These are phyloP conservation scores for Cryphonectria japonica DNA, from an alignment of 2,329 filamentous ascomycete genomes.

Conservation along the genomic window DNA sequence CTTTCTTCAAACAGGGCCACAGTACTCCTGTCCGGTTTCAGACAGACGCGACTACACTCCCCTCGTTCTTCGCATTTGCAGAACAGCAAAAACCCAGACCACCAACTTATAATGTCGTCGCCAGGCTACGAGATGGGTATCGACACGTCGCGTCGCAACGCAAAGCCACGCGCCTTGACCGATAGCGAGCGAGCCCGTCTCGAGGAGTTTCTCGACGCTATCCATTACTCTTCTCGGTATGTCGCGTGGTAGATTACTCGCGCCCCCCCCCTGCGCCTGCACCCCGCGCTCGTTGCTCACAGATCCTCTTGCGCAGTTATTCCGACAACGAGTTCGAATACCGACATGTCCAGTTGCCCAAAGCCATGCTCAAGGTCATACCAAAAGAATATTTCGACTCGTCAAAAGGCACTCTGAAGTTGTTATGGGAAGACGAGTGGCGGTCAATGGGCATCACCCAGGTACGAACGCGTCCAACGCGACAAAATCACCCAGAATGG, in stretches of 20 bases:
- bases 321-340: slow-evolving; percentile 94
- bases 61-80: slow-evolving; percentile 5
- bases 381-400: slow-evolving; percentile 93
- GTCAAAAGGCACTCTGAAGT: slow-evolving; percentile 87
- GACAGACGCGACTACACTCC: neutral
- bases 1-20: neutral
- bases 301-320: slow-evolving; percentile 64
- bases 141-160: slow-evolving; percentile 84
- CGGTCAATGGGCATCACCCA: slow-evolving; percentile 95
- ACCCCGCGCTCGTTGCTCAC: slow-evolving; percentile 25
- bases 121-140: slow-evolving; percentile 57
- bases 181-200: slow-evolving; percentile 82
- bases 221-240: slow-evolving; percentile 93
- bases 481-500: slow-evolving; percentile 9
- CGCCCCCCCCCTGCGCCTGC: neutral
- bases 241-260: slow-evolving; percentile 34
- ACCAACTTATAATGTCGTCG: slow-evolving; percentile 33
- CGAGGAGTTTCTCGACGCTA: slow-evolving; percentile 89
- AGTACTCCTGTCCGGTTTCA: neutral
- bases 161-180: slow-evolving; percentile 76
- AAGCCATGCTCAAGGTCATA: slow-evolving; percentile 97
- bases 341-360: slow-evolving; percentile 95
- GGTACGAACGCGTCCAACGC: slow-evolving; percentile 55
- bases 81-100: slow-evolving; percentile 1
- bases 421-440: slow-evolving; percentile 99